Conservation (phyloP, 305 asterid genomes). For the Plantago coronopus region DNA sequence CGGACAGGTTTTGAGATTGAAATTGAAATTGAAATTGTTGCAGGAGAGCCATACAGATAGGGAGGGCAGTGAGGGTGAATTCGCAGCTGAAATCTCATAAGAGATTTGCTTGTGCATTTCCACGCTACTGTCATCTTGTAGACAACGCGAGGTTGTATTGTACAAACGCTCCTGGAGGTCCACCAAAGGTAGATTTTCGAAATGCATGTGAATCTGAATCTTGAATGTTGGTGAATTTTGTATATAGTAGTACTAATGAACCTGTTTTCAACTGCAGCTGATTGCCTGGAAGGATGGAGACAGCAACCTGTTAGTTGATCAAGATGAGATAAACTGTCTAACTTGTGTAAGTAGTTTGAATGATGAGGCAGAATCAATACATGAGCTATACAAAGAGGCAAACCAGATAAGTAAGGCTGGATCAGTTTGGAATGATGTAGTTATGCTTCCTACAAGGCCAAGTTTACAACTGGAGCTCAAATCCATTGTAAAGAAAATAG, state of each 20-base stretch:
- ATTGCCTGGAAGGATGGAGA: slow-evolving; percentile 92
- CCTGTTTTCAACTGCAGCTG: slow-evolving; percentile 37
- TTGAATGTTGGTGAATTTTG: neutral
- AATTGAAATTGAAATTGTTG: no score
- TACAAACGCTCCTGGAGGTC: slow-evolving; percentile 61
- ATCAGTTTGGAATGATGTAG: slow-evolving; percentile 66
- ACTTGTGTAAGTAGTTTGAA: slow-evolving; percentile 51
- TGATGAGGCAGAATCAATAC: slow-evolving; percentile 70
- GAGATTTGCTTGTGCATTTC: slow-evolving; percentile 77
- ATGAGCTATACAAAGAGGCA: slow-evolving; percentile 46
- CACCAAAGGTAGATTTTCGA: slow-evolving; percentile 51
- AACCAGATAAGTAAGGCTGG: slow-evolving; percentile 32
- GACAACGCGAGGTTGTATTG: slow-evolving; percentile 79
- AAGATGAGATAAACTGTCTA: slow-evolving; percentile 55
- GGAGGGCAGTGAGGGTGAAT: slow-evolving; percentile 88
- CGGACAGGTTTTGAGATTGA: no score
- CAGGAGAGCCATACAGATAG: slow-evolving; percentile 82
- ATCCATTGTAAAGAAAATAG: slow-evolving; percentile 47
- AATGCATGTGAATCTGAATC: neutral
- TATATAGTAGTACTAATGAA: neutral
- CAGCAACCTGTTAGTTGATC: slow-evolving; percentile 59
- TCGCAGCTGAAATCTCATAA: slow-evolving; percentile 82
- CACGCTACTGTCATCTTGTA: slow-evolving; percentile 57
- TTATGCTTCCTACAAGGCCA: slow-evolving; percentile 42
- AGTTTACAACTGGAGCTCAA: slow-evolving; percentile 50